Conservation (phyloP, 148 eudicot genomes). For the Heliosperma pusillum region DNA sequence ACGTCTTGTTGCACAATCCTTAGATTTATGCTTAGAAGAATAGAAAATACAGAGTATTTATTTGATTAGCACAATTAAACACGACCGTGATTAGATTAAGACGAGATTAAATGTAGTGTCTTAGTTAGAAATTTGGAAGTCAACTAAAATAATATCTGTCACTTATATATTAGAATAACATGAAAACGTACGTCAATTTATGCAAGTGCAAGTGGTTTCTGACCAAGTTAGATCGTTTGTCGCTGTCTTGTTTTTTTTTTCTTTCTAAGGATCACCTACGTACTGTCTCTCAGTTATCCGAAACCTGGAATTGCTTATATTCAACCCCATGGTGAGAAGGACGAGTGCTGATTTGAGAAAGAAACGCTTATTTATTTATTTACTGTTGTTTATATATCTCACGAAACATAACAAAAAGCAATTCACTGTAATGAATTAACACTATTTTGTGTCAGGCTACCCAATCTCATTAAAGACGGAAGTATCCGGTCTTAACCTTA, state of each 20-base stretch:
- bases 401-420: no score
- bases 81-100: not conserved
- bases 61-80: not conserved
- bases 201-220: not conserved
- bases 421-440: no score
- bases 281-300: no score
- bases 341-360: no score
- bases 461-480: no score
- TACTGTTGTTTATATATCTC: no score
- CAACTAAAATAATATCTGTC: not conserved
- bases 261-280: no score
- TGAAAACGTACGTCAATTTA: not conserved
- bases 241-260: not conserved
- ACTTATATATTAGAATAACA: not conserved
- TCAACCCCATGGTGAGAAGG: no score
- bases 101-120: not conserved
- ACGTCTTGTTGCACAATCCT: not conserved
- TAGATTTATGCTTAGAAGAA: not conserved
- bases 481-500: no score
- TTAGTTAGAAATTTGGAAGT: not conserved
- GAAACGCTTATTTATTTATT: no score
- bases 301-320: no score
- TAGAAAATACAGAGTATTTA: not conserved
- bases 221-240: not conserved
- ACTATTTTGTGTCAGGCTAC: no score